Conservation (phyloP, 208 protist species). For the Blechomonas ayalai region DNA sequence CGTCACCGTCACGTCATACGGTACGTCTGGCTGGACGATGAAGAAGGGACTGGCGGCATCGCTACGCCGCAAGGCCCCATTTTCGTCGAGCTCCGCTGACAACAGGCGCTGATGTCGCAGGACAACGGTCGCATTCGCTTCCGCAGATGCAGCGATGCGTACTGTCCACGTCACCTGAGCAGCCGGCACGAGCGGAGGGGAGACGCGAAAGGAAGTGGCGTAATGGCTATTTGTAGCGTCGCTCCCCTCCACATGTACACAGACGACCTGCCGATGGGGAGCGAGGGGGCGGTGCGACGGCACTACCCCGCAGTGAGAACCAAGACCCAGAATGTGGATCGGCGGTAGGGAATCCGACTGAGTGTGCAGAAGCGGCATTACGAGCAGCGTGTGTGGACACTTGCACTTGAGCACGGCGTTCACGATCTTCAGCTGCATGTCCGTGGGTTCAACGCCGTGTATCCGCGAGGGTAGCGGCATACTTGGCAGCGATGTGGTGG, state of each 20-base stretch:
- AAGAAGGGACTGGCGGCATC: constrained; percentile 46
- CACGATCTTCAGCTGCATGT: constrained; percentile 74
- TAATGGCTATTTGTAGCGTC: constrained; percentile 14
- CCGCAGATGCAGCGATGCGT: background rate
- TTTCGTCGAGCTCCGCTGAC: constrained; percentile 8
- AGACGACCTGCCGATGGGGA: background rate
- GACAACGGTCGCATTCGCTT: constrained; percentile 4
- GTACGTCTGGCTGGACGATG: constrained; percentile 30
- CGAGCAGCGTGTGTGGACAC: constrained; percentile 80
- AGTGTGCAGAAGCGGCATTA: constrained; percentile 66
- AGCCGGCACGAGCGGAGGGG: constrained; percentile 33
- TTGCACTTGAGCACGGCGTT: constrained; percentile 84
- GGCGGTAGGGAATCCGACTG: constrained; percentile 44
- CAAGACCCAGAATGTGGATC: constrained; percentile 48
- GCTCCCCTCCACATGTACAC: background rate
- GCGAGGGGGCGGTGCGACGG: constrained; percentile 1
- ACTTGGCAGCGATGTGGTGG: no score
- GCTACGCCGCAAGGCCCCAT: constrained; percentile 11
- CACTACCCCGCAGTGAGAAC: constrained; percentile 52
- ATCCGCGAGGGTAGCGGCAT: no score
- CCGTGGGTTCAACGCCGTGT: no score
- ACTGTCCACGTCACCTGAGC: constrained; percentile 58
- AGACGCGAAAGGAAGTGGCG: constrained; percentile 46
- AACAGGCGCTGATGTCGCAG: constrained; percentile 28
- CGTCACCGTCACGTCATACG: constrained; percentile 36